Conservation (phyloP, 257 asterid species). For the Scutellaria galericulata region DNA sequence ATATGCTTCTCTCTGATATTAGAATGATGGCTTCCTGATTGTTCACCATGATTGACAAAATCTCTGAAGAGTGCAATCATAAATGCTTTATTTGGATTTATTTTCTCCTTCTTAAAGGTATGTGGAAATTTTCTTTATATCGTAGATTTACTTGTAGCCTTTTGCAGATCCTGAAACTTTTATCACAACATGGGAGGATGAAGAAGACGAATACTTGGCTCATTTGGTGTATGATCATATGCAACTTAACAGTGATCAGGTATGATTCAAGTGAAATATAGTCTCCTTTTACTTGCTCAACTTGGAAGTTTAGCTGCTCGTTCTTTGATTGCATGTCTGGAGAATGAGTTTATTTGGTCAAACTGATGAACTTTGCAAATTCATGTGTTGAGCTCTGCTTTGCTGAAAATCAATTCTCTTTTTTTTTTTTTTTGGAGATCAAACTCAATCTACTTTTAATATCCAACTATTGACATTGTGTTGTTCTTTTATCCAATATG, state of each 20-base stretch:
- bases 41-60: constrained; percentile 4
- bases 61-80: constrained; percentile 26
- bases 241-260: constrained; percentile 76
- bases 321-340: constrained; percentile 21
- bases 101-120: constrained; percentile 4
- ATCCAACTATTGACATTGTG: background rate
- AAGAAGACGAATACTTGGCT: constrained; percentile 90
- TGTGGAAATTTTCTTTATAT: constrained; percentile 33
- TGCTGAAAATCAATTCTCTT: background rate
- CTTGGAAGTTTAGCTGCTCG: background rate
- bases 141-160: constrained; percentile 42
- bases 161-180: constrained; percentile 53
- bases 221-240: constrained; percentile 73
- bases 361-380: constrained; percentile 21
- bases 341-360: background rate
- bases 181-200: constrained; percentile 75
- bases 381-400: constrained; percentile 3
- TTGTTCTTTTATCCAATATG: background rate
- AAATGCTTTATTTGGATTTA: constrained; percentile 21
- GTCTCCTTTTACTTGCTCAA: constrained; percentile 23
- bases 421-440: too few relatives aligned
- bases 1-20: background rate
- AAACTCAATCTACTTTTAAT: background rate
- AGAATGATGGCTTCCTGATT: constrained; percentile 14
- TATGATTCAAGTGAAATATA: constrained; percentile 41